phyloP scores from a whole-genome alignment of 305 asterid species.

The Withania somnifera region DNA sequence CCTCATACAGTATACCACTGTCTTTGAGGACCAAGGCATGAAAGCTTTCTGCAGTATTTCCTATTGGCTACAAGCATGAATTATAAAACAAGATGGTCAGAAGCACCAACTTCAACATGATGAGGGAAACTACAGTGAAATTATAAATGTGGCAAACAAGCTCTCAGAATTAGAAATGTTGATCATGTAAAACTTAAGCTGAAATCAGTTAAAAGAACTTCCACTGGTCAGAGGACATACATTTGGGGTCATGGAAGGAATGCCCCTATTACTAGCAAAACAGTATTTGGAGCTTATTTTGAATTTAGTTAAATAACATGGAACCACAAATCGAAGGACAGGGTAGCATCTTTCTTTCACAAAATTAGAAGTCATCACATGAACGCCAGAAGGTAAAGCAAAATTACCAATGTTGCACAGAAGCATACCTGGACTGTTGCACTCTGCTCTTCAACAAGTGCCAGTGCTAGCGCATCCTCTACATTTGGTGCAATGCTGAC shows the following conservation, averaged over 20 bases:
- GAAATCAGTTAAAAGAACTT: neutral
- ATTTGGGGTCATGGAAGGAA: neutral
- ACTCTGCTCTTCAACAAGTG: slow-evolving; percentile 59
- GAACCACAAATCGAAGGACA: neutral
- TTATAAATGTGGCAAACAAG: neutral
- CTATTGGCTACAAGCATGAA: slow-evolving; percentile 54
- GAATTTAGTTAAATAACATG: neutral
- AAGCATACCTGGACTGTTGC: slow-evolving; percentile 58
- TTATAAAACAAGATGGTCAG: neutral
- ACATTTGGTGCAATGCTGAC: slow-evolving; percentile 27
- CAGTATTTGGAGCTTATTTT: neutral
- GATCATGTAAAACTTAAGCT: neutral
- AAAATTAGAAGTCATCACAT: neutral
- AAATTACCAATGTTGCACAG: neutral
- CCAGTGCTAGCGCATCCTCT: slow-evolving; percentile 69
- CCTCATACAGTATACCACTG: slow-evolving; percentile 90
- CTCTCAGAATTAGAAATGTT: neutral
- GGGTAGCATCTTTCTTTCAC: neutral
- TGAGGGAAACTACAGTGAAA: neutral
- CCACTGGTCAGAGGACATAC: neutral
- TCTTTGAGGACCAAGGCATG: slow-evolving; percentile 77
- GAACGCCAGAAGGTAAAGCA: neutral
- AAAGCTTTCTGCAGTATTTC: slow-evolving; percentile 77
- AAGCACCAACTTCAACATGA: neutral
- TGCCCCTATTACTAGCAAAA: neutral